Conservation (phyloP, 345 rosid genomes). For the Citrus inodora region DNA sequence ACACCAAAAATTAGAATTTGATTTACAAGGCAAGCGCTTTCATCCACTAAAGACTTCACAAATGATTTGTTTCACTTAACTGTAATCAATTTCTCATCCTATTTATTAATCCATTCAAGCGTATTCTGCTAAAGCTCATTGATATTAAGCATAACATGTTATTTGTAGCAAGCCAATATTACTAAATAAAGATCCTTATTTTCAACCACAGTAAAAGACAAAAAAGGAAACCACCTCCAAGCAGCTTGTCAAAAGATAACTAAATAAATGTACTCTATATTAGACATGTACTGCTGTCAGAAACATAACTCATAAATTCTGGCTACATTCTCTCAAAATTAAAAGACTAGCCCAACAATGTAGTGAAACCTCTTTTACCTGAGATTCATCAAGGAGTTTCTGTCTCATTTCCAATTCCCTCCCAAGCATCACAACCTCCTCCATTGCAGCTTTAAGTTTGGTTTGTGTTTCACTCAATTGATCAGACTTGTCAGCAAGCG, state of each 20-base stretch:
- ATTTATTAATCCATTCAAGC: background rate
- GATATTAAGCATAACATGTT: background rate
- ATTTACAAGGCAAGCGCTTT: background rate
- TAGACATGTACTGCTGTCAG: background rate
- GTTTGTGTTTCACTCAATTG: constrained; percentile 60
- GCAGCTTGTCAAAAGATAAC: background rate
- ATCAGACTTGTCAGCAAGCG: constrained; percentile 58
- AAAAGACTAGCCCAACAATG: background rate
- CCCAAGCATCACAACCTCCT: constrained; percentile 61
- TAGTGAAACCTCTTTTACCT: constrained; percentile 41
- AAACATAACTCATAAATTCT: background rate
- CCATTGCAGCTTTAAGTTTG: constrained; percentile 65
- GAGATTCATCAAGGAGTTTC: constrained; percentile 93
- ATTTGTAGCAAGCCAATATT: background rate
- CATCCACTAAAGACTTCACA: background rate
- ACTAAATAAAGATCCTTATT: background rate
- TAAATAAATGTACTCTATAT: background rate
- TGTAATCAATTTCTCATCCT: background rate
- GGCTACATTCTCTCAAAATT: background rate
- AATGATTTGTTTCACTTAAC: background rate
- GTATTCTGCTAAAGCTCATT: background rate
- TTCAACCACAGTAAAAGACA: background rate
- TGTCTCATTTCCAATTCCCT: constrained; percentile 71
- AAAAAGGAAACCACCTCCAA: background rate
- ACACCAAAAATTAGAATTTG: background rate